These are phyloP conservation scores for Allium cepa DNA, from an alignment of 106 monocot genomes.

Conservation along the genomic window DNA sequence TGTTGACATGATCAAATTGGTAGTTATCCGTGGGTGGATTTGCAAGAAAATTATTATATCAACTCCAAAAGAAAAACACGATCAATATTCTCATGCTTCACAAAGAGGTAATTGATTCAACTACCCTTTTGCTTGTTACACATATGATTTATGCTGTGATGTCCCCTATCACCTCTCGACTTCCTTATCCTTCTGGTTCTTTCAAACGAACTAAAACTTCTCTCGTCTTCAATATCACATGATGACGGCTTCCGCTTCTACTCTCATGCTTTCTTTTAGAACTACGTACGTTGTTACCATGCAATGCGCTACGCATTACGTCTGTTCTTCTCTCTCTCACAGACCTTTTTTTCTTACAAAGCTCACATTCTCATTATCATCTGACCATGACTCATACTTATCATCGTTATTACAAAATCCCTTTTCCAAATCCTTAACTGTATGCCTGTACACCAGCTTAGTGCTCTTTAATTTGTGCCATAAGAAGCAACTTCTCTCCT, in stretches of 20 bases:
- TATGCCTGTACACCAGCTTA: constrained; percentile 36
- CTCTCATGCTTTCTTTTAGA: constrained; percentile 14
- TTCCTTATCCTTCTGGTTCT: constrained; percentile 9
- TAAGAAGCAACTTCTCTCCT: constrained; percentile 47
- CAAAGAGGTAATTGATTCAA: not conserved
- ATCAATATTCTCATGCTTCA: not conserved
- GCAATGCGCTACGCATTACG: constrained; percentile 28
- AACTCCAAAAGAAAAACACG: too few relatives aligned
- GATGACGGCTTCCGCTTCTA: constrained; percentile 10
- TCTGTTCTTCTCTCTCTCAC: constrained; percentile 42
- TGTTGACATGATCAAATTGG: too few relatives aligned
- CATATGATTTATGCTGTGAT: not conserved
- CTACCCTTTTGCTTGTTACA: not conserved
- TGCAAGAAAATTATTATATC: too few relatives aligned
- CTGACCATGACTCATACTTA: constrained; percentile 11
- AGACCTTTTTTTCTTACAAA: constrained; percentile 8
- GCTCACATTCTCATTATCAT: constrained; percentile 5
- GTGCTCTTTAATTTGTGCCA: constrained; percentile 77
- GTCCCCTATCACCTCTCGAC: not conserved
- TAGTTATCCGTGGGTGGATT: too few relatives aligned
- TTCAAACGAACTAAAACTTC: constrained; percentile 63
- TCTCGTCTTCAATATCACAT: constrained; percentile 55
- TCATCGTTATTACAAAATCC: constrained; percentile 29
- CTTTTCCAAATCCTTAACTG: constrained; percentile 49
- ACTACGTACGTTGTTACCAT: constrained; percentile 18